Evolutionary conservation across 495 filamentous ascomycete species (phyloP), one percentile per base, ranked within the genome.

Genomic region (Penicillium alfredii): DNA sequence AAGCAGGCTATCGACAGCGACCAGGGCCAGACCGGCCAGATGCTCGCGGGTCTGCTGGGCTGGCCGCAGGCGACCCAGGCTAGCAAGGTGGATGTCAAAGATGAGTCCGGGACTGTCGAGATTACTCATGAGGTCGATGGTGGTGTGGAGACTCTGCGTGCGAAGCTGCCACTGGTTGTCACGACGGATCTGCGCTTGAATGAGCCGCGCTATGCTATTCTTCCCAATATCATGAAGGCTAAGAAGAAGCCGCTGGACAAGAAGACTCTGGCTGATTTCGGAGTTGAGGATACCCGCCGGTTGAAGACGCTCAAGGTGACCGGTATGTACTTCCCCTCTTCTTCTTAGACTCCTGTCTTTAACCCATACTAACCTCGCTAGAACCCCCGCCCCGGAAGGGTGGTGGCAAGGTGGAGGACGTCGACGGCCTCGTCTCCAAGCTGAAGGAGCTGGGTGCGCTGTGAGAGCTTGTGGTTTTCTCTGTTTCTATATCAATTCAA

Each of bases 161-260:
- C 82, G 11, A 81, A 80, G 69, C 58, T 98, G 63, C 92, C 92
- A 0, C 74, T 94, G 80, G 64, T 98, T 13, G 80, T 98, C 40
- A 98, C 92, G 41, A 94, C 92, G 42, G 92, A 98, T 77, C 61
- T 98, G 64, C 69, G 92, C 27, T 66, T 98, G 64, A 97, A 98
- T 60, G 85, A 93, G 76, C 93, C 92, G 37, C 66, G 93, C 33
- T 98, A 96, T 65, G 90, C 88, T 33, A 94, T 78, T 61, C 58
- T 98, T 73, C 90, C 87, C 49, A 96, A 96, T 64, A 97, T 98
- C 41, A 98, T 98, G 93, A 97, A 96, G 80, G 92, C 92, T 36
- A 97, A 97, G 84, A 98, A 97, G 84, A 98, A 97, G 80, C 82
- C 83, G 50, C 53, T 98, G 49, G 86, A 88, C 61, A 97, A 94